phyloP scores from a whole-genome alignment of 164 flowering plant species.

The Vitis cinerea region DNA sequence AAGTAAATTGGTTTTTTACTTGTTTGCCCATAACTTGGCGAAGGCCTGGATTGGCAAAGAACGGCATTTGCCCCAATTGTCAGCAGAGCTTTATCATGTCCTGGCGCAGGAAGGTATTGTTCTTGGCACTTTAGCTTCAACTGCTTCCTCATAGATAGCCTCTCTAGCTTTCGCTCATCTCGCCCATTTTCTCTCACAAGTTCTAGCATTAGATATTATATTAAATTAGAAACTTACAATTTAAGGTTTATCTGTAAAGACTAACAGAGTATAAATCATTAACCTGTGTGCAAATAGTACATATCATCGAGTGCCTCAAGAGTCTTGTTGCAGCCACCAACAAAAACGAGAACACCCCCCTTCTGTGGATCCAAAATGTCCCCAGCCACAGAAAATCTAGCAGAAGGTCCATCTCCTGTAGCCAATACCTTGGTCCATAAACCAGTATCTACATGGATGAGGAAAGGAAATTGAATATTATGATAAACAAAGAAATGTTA shows the following conservation, averaged over 20 bases:
- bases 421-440: slow-evolving; percentile 68
- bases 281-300: slow-evolving; percentile 89
- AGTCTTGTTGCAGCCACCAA: slow-evolving; percentile 86
- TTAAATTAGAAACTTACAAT: slow-evolving; percentile 1
- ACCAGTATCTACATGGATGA: slow-evolving; percentile 55
- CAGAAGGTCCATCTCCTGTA: slow-evolving; percentile 77
- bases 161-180: slow-evolving; percentile 62
- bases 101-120: slow-evolving; percentile 37
- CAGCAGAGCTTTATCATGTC: slow-evolving; percentile 33
- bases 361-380: slow-evolving; percentile 70
- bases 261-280: too few species aligned
- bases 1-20: slow-evolving; percentile 32
- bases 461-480: neutral
- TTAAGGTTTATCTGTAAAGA: too few species aligned
- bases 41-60: slow-evolving; percentile 28
- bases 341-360: slow-evolving; percentile 65
- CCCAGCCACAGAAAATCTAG: slow-evolving; percentile 93
- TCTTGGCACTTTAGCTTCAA: slow-evolving; percentile 82
- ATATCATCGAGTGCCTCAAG: slow-evolving; percentile 96
- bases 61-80: slow-evolving; percentile 24
- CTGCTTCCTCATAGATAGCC: slow-evolving; percentile 80
- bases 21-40: slow-evolving; percentile 34
- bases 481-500: neutral
- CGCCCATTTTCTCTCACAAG: slow-evolving; percentile 40
- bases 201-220: slow-evolving; percentile 37